Evolutionary conservation across 1,284 basidiomycete species (phyloP).

Genomic region (Coniferiporia weirii): DNA sequence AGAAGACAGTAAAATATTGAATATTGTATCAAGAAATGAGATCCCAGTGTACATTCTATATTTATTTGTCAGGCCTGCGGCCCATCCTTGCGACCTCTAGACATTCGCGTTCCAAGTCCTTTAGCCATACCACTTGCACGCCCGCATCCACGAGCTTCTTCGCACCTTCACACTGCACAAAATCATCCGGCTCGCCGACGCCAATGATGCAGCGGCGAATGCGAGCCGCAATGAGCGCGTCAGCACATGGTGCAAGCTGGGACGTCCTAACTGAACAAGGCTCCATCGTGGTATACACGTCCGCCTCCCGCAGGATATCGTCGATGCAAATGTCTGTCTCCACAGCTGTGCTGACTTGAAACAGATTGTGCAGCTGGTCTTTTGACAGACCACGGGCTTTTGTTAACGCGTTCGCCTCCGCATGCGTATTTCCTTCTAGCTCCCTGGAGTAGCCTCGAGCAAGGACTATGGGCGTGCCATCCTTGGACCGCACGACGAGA

Average conservation of each 20-base stretch:
- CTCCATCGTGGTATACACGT: slow-evolving; percentile 95
- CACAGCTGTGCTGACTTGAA: slow-evolving; percentile 27
- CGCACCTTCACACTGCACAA: slow-evolving; percentile 90
- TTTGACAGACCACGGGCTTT: slow-evolving; percentile 56
- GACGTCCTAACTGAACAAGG: slow-evolving; percentile 91
- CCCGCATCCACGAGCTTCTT: slow-evolving; percentile 70
- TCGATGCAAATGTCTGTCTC: slow-evolving; percentile 30
- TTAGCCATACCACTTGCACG: slow-evolving; percentile 72
- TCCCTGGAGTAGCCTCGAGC: slow-evolving; percentile 90
- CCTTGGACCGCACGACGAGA: slow-evolving; percentile 48
- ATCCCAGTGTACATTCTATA: neutral
- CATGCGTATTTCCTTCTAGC: slow-evolving; percentile 93
- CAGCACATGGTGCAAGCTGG: slow-evolving; percentile 81
- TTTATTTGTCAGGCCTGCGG: neutral
- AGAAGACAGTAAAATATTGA: neutral
- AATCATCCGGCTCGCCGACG: slow-evolving; percentile 91
- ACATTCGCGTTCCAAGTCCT: slow-evolving; percentile 71
- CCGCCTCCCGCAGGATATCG: slow-evolving; percentile 50
- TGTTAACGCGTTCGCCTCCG: slow-evolving; percentile 89
- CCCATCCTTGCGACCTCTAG: slow-evolving; percentile 58
- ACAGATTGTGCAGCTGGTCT: slow-evolving; percentile 38
- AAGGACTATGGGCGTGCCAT: slow-evolving; percentile 47
- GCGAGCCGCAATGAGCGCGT: slow-evolving; percentile 73
- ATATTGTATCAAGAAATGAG: neutral
- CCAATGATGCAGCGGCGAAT: slow-evolving; percentile 84